Conservation (phyloP, 148 eudicot genomes). For the Vaccinium macrocarpon region DNA sequence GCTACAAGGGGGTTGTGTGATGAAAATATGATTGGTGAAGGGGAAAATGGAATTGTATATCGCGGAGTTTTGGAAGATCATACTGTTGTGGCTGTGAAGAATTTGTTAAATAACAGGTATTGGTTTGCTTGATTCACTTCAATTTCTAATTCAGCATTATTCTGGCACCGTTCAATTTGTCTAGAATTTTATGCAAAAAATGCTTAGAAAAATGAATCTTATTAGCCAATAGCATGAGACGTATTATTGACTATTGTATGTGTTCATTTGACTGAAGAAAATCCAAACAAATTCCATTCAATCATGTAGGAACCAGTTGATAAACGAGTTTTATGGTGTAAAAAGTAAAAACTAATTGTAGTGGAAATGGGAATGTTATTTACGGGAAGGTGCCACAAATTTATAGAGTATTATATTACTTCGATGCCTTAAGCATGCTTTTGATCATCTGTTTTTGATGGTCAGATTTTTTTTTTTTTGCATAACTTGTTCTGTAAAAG, state of each 20-base stretch:
- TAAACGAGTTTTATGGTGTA: too few relatives aligned
- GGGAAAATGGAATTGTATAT: slow-evolving; percentile 95
- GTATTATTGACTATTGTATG: too few relatives aligned
- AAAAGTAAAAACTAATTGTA: background rate
- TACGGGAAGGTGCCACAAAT: background rate
- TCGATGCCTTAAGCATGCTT: slow-evolving; percentile 4
- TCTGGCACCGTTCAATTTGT: background rate
- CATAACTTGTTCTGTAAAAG: slow-evolving; percentile 36
- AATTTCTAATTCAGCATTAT: background rate
- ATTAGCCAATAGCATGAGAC: too few relatives aligned
- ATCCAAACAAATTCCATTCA: background rate
- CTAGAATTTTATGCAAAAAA: background rate
- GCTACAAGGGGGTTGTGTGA: slow-evolving; percentile 73
- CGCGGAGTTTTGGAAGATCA: slow-evolving; percentile 71
- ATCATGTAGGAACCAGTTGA: background rate
- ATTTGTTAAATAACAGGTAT: slow-evolving; percentile 82
- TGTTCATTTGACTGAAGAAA: too few relatives aligned
- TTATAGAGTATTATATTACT: background rate
- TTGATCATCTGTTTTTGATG: slow-evolving; percentile 20
- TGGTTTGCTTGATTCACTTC: slow-evolving; percentile 4
- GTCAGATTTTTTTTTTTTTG: slow-evolving; percentile 33
- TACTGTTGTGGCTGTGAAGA: slow-evolving; percentile 78
- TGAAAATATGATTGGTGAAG: slow-evolving; percentile 96
- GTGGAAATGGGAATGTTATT: background rate
- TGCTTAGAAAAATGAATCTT: too few relatives aligned